Evolutionary conservation across 306 rosid genomes (phyloP), one percentile per base, ranked within the genome.

Genomic region (Luffa aegyptiaca): DNA sequence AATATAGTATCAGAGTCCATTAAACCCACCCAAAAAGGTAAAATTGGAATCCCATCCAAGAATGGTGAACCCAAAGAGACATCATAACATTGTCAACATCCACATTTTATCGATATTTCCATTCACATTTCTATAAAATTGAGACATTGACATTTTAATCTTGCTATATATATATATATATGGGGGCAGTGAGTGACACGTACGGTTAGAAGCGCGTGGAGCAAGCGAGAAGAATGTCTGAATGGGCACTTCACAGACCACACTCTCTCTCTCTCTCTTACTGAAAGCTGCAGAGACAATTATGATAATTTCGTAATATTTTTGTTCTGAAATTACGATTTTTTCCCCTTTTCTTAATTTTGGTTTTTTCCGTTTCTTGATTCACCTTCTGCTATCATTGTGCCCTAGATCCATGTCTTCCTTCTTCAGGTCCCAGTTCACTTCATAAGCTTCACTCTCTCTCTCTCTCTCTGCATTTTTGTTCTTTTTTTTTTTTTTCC

Each of bases 341-440:
- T 42, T 41, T 37, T 49, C 2, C 5, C 2, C 5, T 17, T 39
- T 10, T 41, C 31, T 44, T 1, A 10, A 11, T 44, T 44, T 44
- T 42, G 14, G 39, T 17, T 48, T 26, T 48, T 74, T 35, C 46
- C 61, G 8, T 51, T 74, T 52, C 62, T 16, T 52, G 78, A 51
- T 74, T 74, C 78, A 52, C 77, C 58, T 72, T 31, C 59, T 74
- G 78, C 36, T 74, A 45, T 81, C 84, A 76, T 63, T 81, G 76
- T 81, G 89, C 89, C 96, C 87, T 90, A 92, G 98, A 94, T 94
- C 97, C 96, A 85, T 85, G 91, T 81, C 88, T 83, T 87, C 71
- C 52, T 26, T 88, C 85, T 84, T 48, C 87, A 75, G 68, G 80
- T 74, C 80, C 86, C 82, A 35, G 84, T 80, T 81, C 80, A 53